A percentile compares a stretch with the other conserved stretches of the same genome.
Conservation (phyloP, 352 stramenopile genomes). For the Pythium periplocum region DNA sequence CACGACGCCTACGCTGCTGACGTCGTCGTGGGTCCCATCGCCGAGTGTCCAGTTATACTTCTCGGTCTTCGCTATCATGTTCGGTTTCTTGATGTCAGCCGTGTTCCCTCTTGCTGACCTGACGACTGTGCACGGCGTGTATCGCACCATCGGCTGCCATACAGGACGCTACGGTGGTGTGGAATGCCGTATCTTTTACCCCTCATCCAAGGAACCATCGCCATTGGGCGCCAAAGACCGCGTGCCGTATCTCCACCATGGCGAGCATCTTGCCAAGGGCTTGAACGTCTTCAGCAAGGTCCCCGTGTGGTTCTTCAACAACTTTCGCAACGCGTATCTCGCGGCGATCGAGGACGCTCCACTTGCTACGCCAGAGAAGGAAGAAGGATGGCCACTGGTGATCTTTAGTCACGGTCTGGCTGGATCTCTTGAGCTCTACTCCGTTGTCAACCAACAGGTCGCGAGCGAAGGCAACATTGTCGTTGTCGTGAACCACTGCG, state of each 20-base stretch:
- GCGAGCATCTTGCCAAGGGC: conserved; percentile 34
- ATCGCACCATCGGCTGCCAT: conserved; percentile 37
- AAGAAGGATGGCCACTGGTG: conserved; percentile 34
- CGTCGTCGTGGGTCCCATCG: no score
- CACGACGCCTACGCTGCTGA: no score
- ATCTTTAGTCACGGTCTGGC: conserved; percentile 61
- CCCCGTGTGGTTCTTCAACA: conserved; percentile 47
- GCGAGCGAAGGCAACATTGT: conserved; percentile 53
- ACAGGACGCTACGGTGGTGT: conserved; percentile 29
- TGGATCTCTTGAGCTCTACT: conserved; percentile 57
- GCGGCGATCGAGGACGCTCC: conserved; percentile 32
- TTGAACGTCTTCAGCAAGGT: conserved; percentile 43
- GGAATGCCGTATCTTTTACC: conserved; percentile 65
- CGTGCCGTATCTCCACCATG: conserved; percentile 41
- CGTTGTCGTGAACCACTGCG: conserved; percentile 53
- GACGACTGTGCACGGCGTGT: conserved; percentile 26
- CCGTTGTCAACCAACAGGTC: conserved; percentile 47
- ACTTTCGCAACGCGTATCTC: conserved; percentile 40
- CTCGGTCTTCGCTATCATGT: neutral
- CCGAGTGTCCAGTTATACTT: neutral
- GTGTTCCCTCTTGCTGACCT: conserved; percentile 53
- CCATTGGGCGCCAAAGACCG: neutral
- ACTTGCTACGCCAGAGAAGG: conserved; percentile 12
- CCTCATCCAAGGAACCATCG: conserved; percentile 16
- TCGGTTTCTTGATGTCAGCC: conserved; percentile 19